Evolutionary conservation across 2,329 filamentous ascomycete species (phyloP), one percentile per base, ranked within the genome.

Genomic region (Talaromyces sp.): DNA sequence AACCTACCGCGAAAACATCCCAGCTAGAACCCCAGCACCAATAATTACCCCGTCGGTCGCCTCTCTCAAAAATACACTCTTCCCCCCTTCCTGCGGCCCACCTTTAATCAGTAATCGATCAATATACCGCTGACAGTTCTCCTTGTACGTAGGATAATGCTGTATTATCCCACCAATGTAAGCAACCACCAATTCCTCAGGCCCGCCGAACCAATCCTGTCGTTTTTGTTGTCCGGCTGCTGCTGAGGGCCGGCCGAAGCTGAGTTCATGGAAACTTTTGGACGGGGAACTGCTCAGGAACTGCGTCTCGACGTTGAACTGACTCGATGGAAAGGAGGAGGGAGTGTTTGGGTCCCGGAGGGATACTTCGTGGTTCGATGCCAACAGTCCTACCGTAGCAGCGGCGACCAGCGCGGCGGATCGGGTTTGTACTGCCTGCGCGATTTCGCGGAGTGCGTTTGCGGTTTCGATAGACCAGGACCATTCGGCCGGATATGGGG

Each of bases 161-260:
- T 85, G 83, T 61, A 92, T 91, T 70, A 89, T 91, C 8, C 88
- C 87, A 23, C 89, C 89, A 0, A 89, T 90, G 70, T 90, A 92
- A 1, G 89, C 89, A 25, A 92, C 87, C 1, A 64, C 62, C 33
- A 64, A 39, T 33, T 64, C 62, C 35, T 64, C 62, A 4, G 62
- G 62, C 2, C 62, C 62, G 23, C 62, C 62, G n/a, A 40, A 57
- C 62, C 62, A 64, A 14, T 61, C 54, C 11, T 31, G 21, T 9
- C 54, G 16, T 5, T 16, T 37, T 6, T 8, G 14, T 23, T 0
- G n/a, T 11, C 7, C 8, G 12, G 31, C 25, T 12, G 33, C 7
- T 18, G 31, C 14, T 9, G 58, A 23, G 5, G 50, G 21, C 5
- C 44, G 40, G 5, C 60, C 60, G 40, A 62, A 63, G n/a, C 57